Conservation (phyloP, 2,329 filamentous ascomycete species). For the Lachnellula willkommii region DNA sequence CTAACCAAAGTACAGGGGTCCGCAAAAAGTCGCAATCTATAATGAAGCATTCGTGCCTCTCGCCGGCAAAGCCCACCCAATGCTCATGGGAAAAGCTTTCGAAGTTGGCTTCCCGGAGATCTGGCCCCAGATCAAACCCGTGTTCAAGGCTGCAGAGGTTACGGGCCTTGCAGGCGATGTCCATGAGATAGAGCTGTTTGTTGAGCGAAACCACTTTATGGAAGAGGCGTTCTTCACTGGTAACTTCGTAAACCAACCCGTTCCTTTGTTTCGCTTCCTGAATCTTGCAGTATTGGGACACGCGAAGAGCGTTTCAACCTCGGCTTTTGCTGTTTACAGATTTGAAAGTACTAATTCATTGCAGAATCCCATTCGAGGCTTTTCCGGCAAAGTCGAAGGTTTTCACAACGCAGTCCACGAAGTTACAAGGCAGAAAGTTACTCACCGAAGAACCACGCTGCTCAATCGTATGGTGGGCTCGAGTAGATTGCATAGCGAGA, state of each 20-base stretch:
- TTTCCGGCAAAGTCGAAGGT: conserved; percentile 21
- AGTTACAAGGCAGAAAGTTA: conserved; percentile 22
- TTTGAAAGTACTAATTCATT: no score
- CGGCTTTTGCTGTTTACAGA: no score
- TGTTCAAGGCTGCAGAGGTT: conserved; percentile 19
- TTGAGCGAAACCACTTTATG: conserved; percentile 20
- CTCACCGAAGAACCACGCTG: conserved; percentile 21
- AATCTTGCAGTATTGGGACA: no score
- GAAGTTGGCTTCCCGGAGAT: conserved; percentile 20
- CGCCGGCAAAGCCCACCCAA: conserved; percentile 21
- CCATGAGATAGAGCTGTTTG: conserved; percentile 22
- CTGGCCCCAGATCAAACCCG: conserved; percentile 10
- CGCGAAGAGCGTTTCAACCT: no score
- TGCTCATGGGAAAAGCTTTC: conserved; percentile 21
- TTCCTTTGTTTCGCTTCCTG: no score
- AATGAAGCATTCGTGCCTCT: conserved; percentile 24
- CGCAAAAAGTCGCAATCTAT: conserved; percentile 23
- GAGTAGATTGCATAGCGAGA: conserved; percentile 2
- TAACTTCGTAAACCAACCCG: conserved; percentile 11
- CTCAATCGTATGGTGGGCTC: conserved; percentile 19
- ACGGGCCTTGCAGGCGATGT: conserved; percentile 19
- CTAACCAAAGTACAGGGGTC: conserved; percentile 16
- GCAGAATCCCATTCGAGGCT: conserved; percentile 20
- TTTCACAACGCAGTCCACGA: conserved; percentile 25
- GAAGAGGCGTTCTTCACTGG: conserved; percentile 28